Evolutionary conservation across 129 eudicot genomes (phyloP).

Genomic region (Erigeron canadensis): DNA sequence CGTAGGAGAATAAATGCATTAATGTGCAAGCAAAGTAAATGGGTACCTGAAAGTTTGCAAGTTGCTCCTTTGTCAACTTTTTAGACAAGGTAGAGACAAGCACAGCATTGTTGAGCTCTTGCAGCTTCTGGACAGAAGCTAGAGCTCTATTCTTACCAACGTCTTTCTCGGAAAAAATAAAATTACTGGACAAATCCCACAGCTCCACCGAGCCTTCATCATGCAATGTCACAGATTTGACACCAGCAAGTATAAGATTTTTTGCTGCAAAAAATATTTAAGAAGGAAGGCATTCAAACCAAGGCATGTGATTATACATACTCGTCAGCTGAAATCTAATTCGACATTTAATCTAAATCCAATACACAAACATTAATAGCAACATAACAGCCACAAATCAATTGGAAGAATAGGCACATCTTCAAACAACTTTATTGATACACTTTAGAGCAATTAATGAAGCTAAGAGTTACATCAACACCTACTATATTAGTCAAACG

Average conservation of each 20-base stretch:
- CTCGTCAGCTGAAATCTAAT: neutral
- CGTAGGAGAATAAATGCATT: neutral
- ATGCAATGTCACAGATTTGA: constrained; percentile 89
- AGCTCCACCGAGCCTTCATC: constrained; percentile 87
- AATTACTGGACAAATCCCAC: constrained; percentile 95
- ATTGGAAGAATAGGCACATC: neutral
- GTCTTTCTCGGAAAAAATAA: constrained; percentile 74
- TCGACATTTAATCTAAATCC: neutral
- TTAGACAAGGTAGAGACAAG: constrained; percentile 65
- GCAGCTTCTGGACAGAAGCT: constrained; percentile 85
- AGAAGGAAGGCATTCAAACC: neutral
- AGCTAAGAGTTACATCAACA: neutral
- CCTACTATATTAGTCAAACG: neutral
- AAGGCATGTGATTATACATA: neutral
- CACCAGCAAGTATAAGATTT: constrained; percentile 87
- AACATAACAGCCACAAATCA: neutral
- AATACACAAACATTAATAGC: neutral
- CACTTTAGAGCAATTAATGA: neutral
- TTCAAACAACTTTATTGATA: neutral
- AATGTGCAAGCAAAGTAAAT: constrained; percentile 3
- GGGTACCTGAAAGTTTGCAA: constrained; percentile 78
- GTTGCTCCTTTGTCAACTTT: constrained; percentile 72
- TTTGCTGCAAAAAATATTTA: constrained; percentile 50
- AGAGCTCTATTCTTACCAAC: constrained; percentile 92
- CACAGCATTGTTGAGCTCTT: constrained; percentile 96